Evolutionary conservation across 805 yeast species (phyloP).

Genomic region (Saccharomycopsis microspora): DNA sequence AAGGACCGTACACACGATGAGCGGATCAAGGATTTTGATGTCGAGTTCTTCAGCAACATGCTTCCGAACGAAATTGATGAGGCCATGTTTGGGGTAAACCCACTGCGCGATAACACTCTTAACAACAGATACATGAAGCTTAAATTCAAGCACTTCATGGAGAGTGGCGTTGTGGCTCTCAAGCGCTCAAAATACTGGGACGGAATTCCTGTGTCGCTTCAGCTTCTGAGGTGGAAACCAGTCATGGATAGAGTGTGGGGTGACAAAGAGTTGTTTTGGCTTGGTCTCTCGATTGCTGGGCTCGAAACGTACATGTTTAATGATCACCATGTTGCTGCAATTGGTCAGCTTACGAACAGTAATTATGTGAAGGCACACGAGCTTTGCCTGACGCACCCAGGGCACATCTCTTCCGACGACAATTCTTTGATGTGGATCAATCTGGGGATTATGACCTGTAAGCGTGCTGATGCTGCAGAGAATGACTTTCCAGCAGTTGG

Average conservation of each 20-base stretch:
- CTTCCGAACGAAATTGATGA: conserved; percentile 25
- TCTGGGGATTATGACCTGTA: conserved; percentile 43
- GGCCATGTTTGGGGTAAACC: conserved; percentile 17
- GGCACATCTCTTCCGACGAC: conserved; percentile 39
- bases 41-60: conserved; percentile 24
- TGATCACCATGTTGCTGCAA: conserved; percentile 25
- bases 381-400: conserved; percentile 48
- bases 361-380: conserved; percentile 22
- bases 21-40: conserved; percentile 20
- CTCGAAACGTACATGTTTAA: conserved; percentile 28
- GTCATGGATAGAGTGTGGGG: conserved; percentile 50
- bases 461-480: conserved; percentile 26
- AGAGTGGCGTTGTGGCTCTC: conserved; percentile 34
- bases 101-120: conserved; percentile 14
- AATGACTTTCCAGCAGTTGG: conserved; percentile 22
- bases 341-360: conserved; percentile 23
- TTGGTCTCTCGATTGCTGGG: conserved; percentile 41
- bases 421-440: conserved; percentile 43
- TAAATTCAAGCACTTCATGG: conserved; percentile 31
- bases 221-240: conserved; percentile 28
- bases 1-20: conserved; percentile 29
- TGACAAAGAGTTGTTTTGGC: conserved; percentile 71
- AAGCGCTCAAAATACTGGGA: conserved; percentile 37
- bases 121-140: conserved; percentile 17
- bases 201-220: conserved; percentile 34